Percentiles rank a stretch among this genome's conserved stretches.
Evolutionary conservation across 75 land plant species (phyloP).

Genomic region (Picea sitchensis): DNA sequence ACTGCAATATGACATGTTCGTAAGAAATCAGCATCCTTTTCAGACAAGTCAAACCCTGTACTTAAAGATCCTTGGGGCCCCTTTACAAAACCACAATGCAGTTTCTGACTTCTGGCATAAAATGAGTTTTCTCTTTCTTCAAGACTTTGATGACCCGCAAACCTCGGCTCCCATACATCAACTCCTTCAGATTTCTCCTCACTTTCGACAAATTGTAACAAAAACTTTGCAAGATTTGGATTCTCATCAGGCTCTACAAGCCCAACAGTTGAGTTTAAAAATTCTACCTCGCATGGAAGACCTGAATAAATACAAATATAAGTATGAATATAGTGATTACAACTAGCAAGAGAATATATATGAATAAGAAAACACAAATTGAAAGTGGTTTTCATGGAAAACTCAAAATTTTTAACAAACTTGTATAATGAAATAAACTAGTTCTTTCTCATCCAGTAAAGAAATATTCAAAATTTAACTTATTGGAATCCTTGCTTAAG

Average conservation of each 20-base stretch:
- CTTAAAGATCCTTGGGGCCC: slow-evolving; percentile 48
- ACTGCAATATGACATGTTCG: slow-evolving; percentile 66
- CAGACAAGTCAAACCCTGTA: slow-evolving; percentile 85
- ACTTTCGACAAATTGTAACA: slow-evolving; percentile 39
- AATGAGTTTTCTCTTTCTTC: slow-evolving; percentile 76
- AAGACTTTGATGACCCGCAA: slow-evolving; percentile 90
- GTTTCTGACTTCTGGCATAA: slow-evolving; percentile 61
- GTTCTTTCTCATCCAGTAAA: background rate
- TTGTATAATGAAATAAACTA: background rate
- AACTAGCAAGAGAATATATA: background rate
- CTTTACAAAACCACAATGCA: slow-evolving; percentile 96
- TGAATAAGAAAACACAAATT: background rate
- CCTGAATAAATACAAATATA: slow-evolving; percentile 27
- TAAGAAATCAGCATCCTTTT: slow-evolving; percentile 59
- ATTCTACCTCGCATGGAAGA: slow-evolving; percentile 62
- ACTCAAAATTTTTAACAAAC: background rate
- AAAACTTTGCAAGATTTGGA: slow-evolving; percentile 54
- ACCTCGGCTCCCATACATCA: slow-evolving; percentile 51
- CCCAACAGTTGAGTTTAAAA: slow-evolving; percentile 42
- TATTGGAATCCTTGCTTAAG: background rate
- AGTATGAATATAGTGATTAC: slow-evolving; percentile 1
- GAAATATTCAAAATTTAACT: background rate
- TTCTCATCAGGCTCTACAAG: slow-evolving; percentile 53
- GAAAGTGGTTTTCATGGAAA: background rate
- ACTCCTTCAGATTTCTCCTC: slow-evolving; percentile 42